A percentile compares a stretch with the other conserved stretches of the same genome.
Evolutionary conservation across 495 filamentous ascomycete species (phyloP).

Genomic region (Aspergillus cristatus): DNA sequence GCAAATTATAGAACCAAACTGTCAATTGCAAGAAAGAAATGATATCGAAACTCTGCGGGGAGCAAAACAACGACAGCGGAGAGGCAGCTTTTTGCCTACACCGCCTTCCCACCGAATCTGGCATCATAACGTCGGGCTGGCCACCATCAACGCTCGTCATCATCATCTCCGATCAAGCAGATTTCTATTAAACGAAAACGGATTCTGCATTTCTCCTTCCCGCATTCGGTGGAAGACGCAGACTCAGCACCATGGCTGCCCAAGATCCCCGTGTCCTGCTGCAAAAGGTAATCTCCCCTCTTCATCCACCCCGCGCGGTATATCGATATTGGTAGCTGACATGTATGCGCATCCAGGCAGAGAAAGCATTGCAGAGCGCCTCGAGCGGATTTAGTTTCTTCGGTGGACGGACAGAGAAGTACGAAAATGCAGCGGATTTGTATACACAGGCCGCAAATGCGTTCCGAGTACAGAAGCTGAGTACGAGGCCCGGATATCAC

Average conservation of each 20-base stretch:
- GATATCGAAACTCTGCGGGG: too few relatives aligned
- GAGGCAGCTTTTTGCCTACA: not conserved
- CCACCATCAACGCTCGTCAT: too few relatives aligned
- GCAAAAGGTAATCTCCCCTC: constrained; percentile 38
- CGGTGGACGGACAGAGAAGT: constrained; percentile 71
- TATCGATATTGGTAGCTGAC: constrained; percentile 27
- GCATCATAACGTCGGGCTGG: too few relatives aligned
- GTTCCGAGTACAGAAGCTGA: constrained; percentile 63
- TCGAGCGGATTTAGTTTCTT: constrained; percentile 70
- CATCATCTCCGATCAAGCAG: not conserved
- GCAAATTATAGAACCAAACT: too few relatives aligned
- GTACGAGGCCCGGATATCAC: constrained; percentile 33
- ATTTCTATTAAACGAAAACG: too few relatives aligned
- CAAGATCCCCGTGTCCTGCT: constrained; percentile 51
- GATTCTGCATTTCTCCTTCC: not conserved
- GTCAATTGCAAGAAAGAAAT: too few relatives aligned
- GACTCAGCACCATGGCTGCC: constrained; percentile 13
- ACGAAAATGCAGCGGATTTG: constrained; percentile 70
- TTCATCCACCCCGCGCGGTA: constrained; percentile 10
- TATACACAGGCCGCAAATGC: constrained; percentile 76
- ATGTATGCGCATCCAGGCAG: constrained; percentile 49
- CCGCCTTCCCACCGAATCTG: not conserved
- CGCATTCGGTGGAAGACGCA: not conserved
- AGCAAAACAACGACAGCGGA: too few relatives aligned
- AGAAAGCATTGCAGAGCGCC: constrained; percentile 62